Evolutionary conservation across 208 protist species (phyloP).

Genomic region (Crithidia sp.): DNA sequence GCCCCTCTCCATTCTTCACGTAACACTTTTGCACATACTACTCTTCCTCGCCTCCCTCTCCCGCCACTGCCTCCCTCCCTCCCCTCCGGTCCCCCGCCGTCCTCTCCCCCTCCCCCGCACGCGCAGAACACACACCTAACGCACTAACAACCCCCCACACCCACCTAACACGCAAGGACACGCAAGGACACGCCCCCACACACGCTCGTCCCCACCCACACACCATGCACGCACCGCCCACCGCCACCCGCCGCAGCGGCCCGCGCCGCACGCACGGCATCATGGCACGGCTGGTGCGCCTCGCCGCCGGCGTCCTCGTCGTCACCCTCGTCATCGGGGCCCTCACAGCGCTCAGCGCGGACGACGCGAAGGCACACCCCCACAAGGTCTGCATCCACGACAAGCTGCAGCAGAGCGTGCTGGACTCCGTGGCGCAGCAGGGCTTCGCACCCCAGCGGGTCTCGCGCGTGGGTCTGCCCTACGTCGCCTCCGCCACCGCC

Average conservation of each 20-base stretch:
- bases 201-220: not conserved
- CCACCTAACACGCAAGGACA: not conserved
- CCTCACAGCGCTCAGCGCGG: slow-evolving; percentile 16
- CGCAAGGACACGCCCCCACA: not conserved
- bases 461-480: slow-evolving; percentile 11
- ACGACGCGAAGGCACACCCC: not conserved
- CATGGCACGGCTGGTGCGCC: slow-evolving; percentile 9
- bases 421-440: slow-evolving; percentile 4
- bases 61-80: too few species aligned
- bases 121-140: too few species aligned
- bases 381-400: slow-evolving; percentile 27
- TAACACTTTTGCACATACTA: too few species aligned
- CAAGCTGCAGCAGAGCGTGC: slow-evolving; percentile 1
- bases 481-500: not conserved
- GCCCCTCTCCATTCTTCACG: too few species aligned
- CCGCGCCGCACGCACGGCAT: slow-evolving; percentile 20
- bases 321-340: slow-evolving; percentile 28
- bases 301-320: slow-evolving; percentile 35
- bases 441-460: not conserved
- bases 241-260: not conserved
- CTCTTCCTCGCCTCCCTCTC: too few species aligned
- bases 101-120: too few species aligned
- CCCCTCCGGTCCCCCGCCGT: too few species aligned
- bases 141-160: too few species aligned
- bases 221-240: not conserved